A percentile compares a stretch with the other conserved stretches of the same genome.
phyloP scores from a whole-genome alignment of 2,329 filamentous ascomycete species.

The Colletotrichum melonis region DNA sequence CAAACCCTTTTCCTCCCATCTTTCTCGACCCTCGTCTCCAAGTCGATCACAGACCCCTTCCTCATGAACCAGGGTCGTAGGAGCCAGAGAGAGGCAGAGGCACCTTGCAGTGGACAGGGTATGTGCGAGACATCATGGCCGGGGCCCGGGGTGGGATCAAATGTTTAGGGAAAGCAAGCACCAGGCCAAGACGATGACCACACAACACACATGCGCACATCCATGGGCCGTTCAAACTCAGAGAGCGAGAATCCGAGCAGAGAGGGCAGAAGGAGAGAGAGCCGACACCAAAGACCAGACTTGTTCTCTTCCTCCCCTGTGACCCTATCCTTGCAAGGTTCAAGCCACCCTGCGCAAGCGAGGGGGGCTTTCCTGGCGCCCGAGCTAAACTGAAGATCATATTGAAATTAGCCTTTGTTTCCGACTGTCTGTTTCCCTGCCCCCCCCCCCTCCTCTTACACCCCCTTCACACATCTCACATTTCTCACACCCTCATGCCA shows the following conservation, averaged over 20 bases:
- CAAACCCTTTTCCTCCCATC: conserved; percentile 25
- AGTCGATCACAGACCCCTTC: conserved; percentile 38
- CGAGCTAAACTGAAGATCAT: conserved; percentile 36
- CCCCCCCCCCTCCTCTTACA: not conserved
- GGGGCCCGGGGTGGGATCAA: conserved; percentile 29
- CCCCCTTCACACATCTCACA: conserved; percentile 8
- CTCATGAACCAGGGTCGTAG: conserved; percentile 9
- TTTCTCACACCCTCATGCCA: conserved; percentile 18
- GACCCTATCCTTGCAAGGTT: conserved; percentile 29
- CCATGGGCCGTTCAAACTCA: not conserved
- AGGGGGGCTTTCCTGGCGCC: conserved; percentile 36
- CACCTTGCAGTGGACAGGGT: conserved; percentile 29
- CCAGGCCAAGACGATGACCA: conserved; percentile 12
- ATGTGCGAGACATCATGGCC: conserved; percentile 29
- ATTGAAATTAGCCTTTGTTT: conserved; percentile 38
- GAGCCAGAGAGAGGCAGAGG: conserved; percentile 28
- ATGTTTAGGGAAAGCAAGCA: conserved; percentile 31
- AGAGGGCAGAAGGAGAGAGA: conserved; percentile 12
- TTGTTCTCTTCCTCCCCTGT: not conserved
- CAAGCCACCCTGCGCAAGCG: conserved; percentile 37
- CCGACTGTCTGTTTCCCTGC: conserved; percentile 35
- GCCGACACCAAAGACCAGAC: conserved; percentile 5
- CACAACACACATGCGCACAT: not conserved
- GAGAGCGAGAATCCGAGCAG: conserved; percentile 15
- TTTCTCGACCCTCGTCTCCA: conserved; percentile 25